Conservation (phyloP, 2,329 filamentous ascomycete species). For the Bipolaris sorokiniana region DNA sequence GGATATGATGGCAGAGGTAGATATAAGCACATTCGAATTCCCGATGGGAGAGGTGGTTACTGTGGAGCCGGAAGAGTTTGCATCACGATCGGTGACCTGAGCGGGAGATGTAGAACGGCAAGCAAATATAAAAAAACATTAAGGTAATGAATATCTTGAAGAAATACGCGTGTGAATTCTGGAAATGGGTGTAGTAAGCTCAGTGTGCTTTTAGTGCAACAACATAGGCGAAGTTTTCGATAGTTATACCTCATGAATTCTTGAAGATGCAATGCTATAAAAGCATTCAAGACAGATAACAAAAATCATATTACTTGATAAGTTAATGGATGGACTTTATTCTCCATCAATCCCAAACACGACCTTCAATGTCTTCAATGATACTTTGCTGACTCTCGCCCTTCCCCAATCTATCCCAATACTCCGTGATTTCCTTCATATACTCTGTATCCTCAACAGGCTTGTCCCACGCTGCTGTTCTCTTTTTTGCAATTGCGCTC, state of each 20-base stretch:
- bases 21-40: not conserved
- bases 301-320: not conserved
- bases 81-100: not conserved
- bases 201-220: not conserved
- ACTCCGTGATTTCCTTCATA: constrained; percentile 1
- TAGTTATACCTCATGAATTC: not conserved
- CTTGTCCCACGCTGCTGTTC: not conserved
- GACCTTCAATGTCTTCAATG: not conserved
- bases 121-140: not conserved
- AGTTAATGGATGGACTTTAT: not conserved
- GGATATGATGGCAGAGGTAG: not conserved
- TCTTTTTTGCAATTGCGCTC: not conserved
- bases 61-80: not conserved
- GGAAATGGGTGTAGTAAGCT: not conserved
- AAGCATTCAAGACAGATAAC: not conserved
- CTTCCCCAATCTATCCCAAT: not conserved
- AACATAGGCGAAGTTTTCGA: not conserved
- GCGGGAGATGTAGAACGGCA: not conserved
- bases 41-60: not conserved
- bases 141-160: not conserved
- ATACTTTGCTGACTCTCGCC: not conserved
- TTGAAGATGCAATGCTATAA: not conserved
- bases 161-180: not conserved
- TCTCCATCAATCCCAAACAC: not conserved
- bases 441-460: constrained; percentile 4